Evolutionary conservation across 129 eudicot species (phyloP).

Genomic region (Heracleum sosnowskyi): DNA sequence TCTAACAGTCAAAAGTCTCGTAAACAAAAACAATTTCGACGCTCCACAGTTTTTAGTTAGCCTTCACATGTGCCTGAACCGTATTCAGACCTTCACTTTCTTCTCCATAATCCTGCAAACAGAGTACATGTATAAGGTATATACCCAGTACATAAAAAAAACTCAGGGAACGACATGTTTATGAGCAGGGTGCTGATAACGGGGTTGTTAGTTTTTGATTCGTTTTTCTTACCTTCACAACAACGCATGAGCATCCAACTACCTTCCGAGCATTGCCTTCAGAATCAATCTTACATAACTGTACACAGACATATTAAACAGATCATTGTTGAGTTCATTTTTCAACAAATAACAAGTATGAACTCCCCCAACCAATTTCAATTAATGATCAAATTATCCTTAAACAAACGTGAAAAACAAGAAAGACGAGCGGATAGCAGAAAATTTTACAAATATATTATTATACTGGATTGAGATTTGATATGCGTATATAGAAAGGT

Average conservation of each 20-base stretch:
- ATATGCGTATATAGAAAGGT: neutral
- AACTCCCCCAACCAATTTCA: neutral
- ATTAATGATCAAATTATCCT: neutral
- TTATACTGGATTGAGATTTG: neutral
- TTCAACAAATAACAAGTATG: neutral
- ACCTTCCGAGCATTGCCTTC: slow-evolving; percentile 90
- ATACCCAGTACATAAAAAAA: neutral
- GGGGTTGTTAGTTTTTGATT: no score
- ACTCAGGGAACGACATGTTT: neutral
- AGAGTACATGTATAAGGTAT: neutral
- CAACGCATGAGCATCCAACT: slow-evolving; percentile 74
- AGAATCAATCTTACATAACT: slow-evolving; percentile 79
- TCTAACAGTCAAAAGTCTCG: neutral
- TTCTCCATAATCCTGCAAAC: slow-evolving; percentile 58
- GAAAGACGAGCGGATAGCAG: neutral
- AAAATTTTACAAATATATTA: neutral
- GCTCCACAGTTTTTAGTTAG: slow-evolving; percentile 20
- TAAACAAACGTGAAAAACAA: neutral
- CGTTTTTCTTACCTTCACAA: slow-evolving; percentile 49
- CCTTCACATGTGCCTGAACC: slow-evolving; percentile 42
- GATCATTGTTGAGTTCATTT: neutral
- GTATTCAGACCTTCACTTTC: slow-evolving; percentile 33
- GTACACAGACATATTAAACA: neutral
- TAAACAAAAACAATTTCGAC: neutral
- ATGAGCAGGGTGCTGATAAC: neutral